Evolutionary conservation across 257 asterid genomes (phyloP), one percentile per base, ranked within the genome.

Genomic region (Rehmannia glutinosa): DNA sequence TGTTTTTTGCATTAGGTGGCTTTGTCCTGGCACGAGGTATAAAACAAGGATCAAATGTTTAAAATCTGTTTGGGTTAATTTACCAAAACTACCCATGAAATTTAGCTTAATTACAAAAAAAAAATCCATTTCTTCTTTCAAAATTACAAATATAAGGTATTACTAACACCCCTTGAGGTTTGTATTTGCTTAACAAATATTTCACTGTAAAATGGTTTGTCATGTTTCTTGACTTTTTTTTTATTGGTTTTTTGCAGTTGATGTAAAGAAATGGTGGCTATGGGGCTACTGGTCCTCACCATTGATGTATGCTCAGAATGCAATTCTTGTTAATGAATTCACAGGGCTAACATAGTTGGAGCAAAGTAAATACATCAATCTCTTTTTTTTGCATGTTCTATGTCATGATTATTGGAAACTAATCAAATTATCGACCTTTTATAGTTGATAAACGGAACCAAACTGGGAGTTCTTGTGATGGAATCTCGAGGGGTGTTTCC

Each of bases 221-320:
- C 43, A 66, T 41, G 62, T 42, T 21, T 64, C 36, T 64, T 61
- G n/a, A 36, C 39, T 60, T 42, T 60, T n/a, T 51, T 1, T 64
- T 30, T 6, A n/a, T 42, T 64, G 68, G 11, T 53, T 17, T 60
- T 12, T 70, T n/a, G 62, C 79, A 87, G 95, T 73, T 19, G 76
- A 83, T 68, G 87, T 87, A 9, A 83, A 79, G 77, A 51, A 67
- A 1, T 87, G 95, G 95, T 87, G 95, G 92, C 15, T 87, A 15
- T 87, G 95, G 95, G 92, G 89, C 11, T 87, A 83, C 81, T 87
- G 84, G 83, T 23, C 82, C 41, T 87, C 95, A 8, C 95, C 95
- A 0, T 27, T 87, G 81, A 85, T 85, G 95, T 87, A 87, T 46
- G 80, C 84, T 5, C 88, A 83, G 74, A 87, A 85, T 38, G 87